These are phyloP conservation scores for Sarocladium brachiariae DNA, from an alignment of 2,329 filamentous ascomycete genomes.

Conservation along the genomic window DNA sequence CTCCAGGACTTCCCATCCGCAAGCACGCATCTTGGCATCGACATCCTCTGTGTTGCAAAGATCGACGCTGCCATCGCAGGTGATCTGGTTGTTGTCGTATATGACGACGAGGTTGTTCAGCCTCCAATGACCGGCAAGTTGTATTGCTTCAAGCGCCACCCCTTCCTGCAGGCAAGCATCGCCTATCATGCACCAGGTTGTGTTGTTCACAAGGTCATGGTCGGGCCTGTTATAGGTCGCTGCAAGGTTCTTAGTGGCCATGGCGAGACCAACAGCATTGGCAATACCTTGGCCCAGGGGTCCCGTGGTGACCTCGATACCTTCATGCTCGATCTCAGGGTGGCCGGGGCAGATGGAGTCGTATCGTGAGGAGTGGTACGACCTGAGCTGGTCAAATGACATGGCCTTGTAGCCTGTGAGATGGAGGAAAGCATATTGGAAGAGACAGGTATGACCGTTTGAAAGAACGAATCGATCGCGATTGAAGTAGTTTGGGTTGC, in stretches of 20 bases:
- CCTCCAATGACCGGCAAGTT: conserved; percentile 47
- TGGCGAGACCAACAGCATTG: conserved; percentile 52
- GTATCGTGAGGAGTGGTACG: conserved; percentile 37
- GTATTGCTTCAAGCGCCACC: conserved; percentile 49
- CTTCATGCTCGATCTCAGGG: conserved; percentile 51
- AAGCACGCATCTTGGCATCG: conserved; percentile 51
- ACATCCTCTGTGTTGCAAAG: conserved; percentile 47
- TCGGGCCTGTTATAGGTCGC: conserved; percentile 45
- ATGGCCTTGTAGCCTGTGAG: conserved; percentile 46
- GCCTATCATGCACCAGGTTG: conserved; percentile 50
- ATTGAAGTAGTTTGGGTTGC: conserved; percentile 51
- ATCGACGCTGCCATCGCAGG: conserved; percentile 50
- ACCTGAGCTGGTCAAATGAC: conserved; percentile 51
- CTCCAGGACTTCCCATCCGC: conserved; percentile 49
- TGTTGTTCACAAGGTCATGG: conserved; percentile 41
- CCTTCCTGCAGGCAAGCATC: conserved; percentile 54
- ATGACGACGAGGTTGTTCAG: conserved; percentile 51
- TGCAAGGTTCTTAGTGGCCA: conserved; percentile 48
- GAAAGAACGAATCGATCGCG: conserved; percentile 57
- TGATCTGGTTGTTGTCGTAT: conserved; percentile 56
- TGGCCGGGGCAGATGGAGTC: conserved; percentile 48
- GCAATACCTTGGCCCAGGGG: conserved; percentile 54
- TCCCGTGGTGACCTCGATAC: conserved; percentile 53
- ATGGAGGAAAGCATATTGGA: conserved; percentile 47
- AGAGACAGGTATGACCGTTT: conserved; percentile 51